These are phyloP conservation scores for Baorangia bicolor DNA, from an alignment of 768 basidiomycete species.

Conservation along the genomic window DNA sequence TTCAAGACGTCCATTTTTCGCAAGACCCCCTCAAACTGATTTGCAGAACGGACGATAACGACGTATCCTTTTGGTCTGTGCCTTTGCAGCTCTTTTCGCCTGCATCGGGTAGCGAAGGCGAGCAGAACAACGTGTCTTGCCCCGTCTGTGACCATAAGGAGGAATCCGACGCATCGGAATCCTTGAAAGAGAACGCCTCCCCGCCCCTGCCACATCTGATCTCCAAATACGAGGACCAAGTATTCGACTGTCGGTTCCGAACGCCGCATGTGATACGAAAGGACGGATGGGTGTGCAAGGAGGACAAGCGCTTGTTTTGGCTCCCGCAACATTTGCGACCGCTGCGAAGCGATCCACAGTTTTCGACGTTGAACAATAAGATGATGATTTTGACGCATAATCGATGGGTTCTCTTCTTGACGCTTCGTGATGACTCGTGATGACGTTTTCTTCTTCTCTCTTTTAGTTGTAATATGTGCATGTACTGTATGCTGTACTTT, in stretches of 20 bases:
- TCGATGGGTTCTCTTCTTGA: conserved; percentile 4
- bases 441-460: too few species aligned
- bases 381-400: conserved; percentile 8
- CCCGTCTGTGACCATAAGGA: background rate
- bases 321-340: conserved; percentile 12
- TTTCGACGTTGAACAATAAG: background rate
- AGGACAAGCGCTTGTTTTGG: conserved; percentile 9
- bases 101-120: background rate
- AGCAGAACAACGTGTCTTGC: background rate
- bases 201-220: conserved; percentile 1
- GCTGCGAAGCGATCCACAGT: background rate
- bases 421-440: background rate
- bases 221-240: background rate
- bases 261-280: background rate
- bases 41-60: background rate
- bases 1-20: background rate
- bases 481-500: background rate
- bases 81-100: background rate
- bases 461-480: background rate
- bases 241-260: conserved; percentile 6
- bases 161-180: background rate
- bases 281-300: conserved; percentile 14
- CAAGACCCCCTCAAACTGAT: background rate
- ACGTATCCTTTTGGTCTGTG: conserved; percentile 1
- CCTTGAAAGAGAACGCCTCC: background rate